phyloP scores from a whole-genome alignment of 2,329 filamentous ascomycete species.

The Pestalotiopsis sp. region DNA sequence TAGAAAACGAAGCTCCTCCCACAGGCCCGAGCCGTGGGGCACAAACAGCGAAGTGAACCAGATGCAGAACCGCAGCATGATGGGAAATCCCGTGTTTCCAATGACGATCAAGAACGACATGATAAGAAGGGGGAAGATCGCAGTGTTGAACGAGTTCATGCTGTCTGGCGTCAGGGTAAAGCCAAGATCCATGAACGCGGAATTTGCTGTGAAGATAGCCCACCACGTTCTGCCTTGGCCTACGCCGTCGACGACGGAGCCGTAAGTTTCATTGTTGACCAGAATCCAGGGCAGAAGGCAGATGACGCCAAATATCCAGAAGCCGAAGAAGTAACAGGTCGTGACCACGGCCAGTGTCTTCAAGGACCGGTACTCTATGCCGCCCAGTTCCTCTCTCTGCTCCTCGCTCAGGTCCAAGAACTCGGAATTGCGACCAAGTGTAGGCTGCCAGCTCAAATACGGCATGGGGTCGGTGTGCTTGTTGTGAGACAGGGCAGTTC shows the following conservation, averaged over 20 bases:
- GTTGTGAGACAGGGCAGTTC: conserved; percentile 56
- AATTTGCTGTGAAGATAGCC: conserved; percentile 86
- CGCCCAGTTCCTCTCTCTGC: conserved; percentile 91
- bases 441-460: conserved; percentile 93
- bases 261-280: conserved; percentile 61
- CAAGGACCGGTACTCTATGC: conserved; percentile 92
- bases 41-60: conserved; percentile 75
- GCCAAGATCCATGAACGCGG: conserved; percentile 93
- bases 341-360: conserved; percentile 83
- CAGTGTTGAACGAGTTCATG: conserved; percentile 85
- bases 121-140: conserved; percentile 74
- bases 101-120: conserved; percentile 89
- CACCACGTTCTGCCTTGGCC: conserved; percentile 80
- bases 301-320: conserved; percentile 75
- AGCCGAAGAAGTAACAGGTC: conserved; percentile 79
- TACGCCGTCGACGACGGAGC: conserved; percentile 60
- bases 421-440: conserved; percentile 88
- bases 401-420: conserved; percentile 88
- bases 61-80: conserved; percentile 91
- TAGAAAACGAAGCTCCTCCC: conserved; percentile 89
- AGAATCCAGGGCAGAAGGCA: conserved; percentile 82
- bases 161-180: conserved; percentile 91
- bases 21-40: conserved; percentile 68
- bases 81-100: conserved; percentile 93
- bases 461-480: conserved; percentile 66